Conservation (phyloP, 1,284 basidiomycete genomes). For the Ganoderma multipileum region DNA sequence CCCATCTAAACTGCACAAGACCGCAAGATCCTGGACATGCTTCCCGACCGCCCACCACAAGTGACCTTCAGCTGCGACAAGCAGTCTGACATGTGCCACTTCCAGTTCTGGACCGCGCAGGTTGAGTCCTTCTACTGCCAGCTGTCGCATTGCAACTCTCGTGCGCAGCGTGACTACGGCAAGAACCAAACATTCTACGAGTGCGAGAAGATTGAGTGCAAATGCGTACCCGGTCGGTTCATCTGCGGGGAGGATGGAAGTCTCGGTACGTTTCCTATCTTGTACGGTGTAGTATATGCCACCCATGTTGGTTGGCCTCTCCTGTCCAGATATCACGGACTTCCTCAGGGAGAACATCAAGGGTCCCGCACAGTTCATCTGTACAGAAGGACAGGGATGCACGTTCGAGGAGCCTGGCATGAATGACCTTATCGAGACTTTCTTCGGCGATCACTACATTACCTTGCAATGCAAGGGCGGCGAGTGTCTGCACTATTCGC, state of each 20-base stretch:
- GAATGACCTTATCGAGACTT: slow-evolving; percentile 92
- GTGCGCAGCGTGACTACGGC: slow-evolving; percentile 61
- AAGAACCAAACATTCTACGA: slow-evolving; percentile 78
- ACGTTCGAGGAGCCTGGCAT: slow-evolving; percentile 95
- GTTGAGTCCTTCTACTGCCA: slow-evolving; percentile 97
- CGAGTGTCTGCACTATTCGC: slow-evolving; percentile 93
- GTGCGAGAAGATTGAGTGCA: slow-evolving; percentile 87
- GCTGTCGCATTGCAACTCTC: slow-evolving; percentile 70
- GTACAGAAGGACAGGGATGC: slow-evolving; percentile 79
- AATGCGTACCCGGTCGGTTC: slow-evolving; percentile 91
- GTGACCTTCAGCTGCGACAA: slow-evolving; percentile 92
- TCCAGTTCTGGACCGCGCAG: slow-evolving; percentile 97
- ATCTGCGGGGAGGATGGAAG: slow-evolving; percentile 96
- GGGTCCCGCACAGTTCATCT: slow-evolving; percentile 90
- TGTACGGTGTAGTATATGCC: neutral
- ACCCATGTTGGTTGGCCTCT: neutral
- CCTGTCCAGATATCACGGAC: slow-evolving; percentile 87
- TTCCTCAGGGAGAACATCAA: slow-evolving; percentile 91
- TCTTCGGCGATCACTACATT: slow-evolving; percentile 94
- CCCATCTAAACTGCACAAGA: slow-evolving; percentile 52
- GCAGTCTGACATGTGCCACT: slow-evolving; percentile 72
- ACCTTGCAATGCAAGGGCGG: slow-evolving; percentile 88
- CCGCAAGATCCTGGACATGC: slow-evolving; percentile 89
- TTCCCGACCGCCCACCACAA: slow-evolving; percentile 88
- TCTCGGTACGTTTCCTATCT: slow-evolving; percentile 68